These are phyloP conservation scores for Puccinia novopanici DNA, from an alignment of 1,284 basidiomycete species.

Conservation along the genomic window DNA sequence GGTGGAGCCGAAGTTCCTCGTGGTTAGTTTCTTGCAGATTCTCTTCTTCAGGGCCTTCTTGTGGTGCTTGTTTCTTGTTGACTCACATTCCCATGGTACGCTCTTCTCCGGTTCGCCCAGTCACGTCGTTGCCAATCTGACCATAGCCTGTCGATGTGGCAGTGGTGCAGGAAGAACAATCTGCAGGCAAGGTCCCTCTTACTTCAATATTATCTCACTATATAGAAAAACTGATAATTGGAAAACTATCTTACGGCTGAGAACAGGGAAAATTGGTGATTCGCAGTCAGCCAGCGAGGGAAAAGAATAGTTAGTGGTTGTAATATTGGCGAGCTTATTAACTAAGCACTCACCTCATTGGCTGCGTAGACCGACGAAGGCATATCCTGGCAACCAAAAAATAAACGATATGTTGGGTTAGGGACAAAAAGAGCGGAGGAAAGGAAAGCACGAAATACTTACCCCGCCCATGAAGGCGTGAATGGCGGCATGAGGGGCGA, in stretches of 20 bases:
- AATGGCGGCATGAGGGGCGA: constrained; percentile 36
- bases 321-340: neutral
- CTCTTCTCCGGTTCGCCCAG: constrained; percentile 8
- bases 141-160: constrained; percentile 51
- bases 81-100: constrained; percentile 40
- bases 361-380: constrained; percentile 36
- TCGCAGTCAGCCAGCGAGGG: neutral
- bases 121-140: constrained; percentile 48
- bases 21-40: neutral
- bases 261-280: neutral
- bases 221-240: neutral
- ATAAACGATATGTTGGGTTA: neutral
- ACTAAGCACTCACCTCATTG: constrained; percentile 34
- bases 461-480: constrained; percentile 41
- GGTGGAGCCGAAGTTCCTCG: neutral
- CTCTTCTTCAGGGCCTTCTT: no score
- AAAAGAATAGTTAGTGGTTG: neutral
- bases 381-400: constrained; percentile 24
- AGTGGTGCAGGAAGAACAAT: constrained; percentile 51
- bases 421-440: neutral
- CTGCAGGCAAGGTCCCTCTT: constrained; percentile 1
- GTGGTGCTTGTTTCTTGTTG: no score
- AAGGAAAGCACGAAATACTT: neutral
- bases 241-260: constrained; percentile 29
- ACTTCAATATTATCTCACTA: neutral